Evolutionary conservation across 495 filamentous ascomycete genomes (phyloP), one percentile per base, ranked within the genome.

Genomic region (Penicillium riverlandense): DNA sequence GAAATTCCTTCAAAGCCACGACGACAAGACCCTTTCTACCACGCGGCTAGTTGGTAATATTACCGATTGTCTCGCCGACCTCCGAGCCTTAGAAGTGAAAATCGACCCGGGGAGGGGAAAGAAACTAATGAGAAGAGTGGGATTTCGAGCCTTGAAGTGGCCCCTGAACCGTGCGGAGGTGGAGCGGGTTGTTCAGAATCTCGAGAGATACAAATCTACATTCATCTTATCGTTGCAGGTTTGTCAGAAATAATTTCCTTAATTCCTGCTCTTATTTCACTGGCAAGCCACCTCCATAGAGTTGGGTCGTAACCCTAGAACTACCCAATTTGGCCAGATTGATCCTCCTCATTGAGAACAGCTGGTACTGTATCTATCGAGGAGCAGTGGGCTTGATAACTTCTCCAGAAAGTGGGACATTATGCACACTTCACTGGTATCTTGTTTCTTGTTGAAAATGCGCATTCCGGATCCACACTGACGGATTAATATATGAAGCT

Each of bases 161-260:
- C 58, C 60, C 8, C 29, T 66, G 42, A 54, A 58, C 42, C 50
- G 54, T 8, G 22, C 29, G 38, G 53, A 66, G 33, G 41, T 66
- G 12, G 52, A 59, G n/a, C 39, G 41, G 7, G 37, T 50, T 41
- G 49, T 53, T 40, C 44, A 46, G 31, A 47, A 51, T 1, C 43
- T 66, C 7, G 55, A 61, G 49, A 52, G 48, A 46, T 60, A 66
- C 47, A 59, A 63, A 48, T 40, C 57, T 34, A 49, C 37, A 48
- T 63, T 66, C 40, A 11, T 48, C 13, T 49, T 63, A 12, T 52
- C 60, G 38, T 50, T 66, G 27, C 50, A 57, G 30, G 54, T 53
- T 7, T 52, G 59, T 49, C 58, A 63, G 37, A 53, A 33, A 57
- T 50, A 36, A 22, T 49, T 37, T 45, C 37, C 44, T 57, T 37